Conservation (phyloP, 768 basidiomycete species). For the Trichaptum fuscoviolaceum region DNA sequence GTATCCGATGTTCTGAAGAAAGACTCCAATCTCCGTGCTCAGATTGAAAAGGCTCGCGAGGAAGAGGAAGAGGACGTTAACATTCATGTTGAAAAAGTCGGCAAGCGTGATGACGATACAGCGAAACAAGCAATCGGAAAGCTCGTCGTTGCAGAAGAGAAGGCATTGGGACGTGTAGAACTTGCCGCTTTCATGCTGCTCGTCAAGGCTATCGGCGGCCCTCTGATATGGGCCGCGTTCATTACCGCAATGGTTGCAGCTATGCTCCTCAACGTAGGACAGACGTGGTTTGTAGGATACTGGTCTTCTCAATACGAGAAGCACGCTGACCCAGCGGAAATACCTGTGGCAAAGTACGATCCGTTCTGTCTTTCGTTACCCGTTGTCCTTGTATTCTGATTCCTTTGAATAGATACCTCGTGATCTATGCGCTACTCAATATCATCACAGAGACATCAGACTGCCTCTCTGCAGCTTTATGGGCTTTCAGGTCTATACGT, state of each 20-base stretch:
- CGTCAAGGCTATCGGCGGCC: background rate
- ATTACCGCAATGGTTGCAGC: constrained; percentile 25
- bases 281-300: constrained; percentile 8
- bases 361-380: no score
- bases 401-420: constrained; percentile 43
- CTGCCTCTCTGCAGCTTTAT: constrained; percentile 38
- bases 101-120: constrained; percentile 9
- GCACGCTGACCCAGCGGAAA: no score
- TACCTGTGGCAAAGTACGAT: no score
- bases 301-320: background rate
- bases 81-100: constrained; percentile 8
- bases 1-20: constrained; percentile 11
- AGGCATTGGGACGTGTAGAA: constrained; percentile 53
- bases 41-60: background rate
- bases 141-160: constrained; percentile 59
- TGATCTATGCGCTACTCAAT: constrained; percentile 34
- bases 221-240: constrained; percentile 19
- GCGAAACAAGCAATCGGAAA: constrained; percentile 39
- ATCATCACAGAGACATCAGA: constrained; percentile 41
- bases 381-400: constrained; percentile 29
- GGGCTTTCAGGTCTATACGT: constrained; percentile 32
- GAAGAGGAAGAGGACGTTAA: background rate
- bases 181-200: constrained; percentile 36
- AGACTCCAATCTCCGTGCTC: constrained; percentile 5
- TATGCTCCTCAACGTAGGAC: constrained; percentile 17